Base-by-base conservation (phyloP, 495 filamentous ascomycete species). In the Talaromyces trachyspermus region DNA sequence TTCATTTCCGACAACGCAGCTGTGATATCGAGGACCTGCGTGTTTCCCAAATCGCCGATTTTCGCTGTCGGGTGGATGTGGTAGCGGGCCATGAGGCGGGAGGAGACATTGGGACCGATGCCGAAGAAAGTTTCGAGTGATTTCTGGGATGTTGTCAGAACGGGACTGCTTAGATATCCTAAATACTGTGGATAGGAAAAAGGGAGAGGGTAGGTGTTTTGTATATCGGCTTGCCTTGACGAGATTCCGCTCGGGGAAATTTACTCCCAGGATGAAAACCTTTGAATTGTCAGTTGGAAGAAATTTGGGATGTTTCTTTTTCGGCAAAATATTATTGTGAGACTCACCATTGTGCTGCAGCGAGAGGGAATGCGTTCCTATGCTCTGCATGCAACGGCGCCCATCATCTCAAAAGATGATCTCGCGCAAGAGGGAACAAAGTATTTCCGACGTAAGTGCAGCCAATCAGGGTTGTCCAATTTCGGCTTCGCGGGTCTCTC, bases 41-140 rank as follows among this genome's bases (percentile, higher is more conserved):
- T 80, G 49, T 78, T 77, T 43, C 73, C 69, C 8, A 98, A 69
- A 2, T 76, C 71, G 59, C 84, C 81, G 45, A 96, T 71, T 59
- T 79, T 80, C 49, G 88, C 87, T 35, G 74, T 81, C 17, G 84
- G 80, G 66, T 95, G 86, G 65, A 98, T 94, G 59, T 79, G 78
- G 67, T 86, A 83, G 56, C 86, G 89, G 54, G 94, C 86, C 57
- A 96, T 79, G 49, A 98, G 78, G 46, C 82, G 81, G 10, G 73
- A 65, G 32, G 85, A 84, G 14, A 79, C 68, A 44, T 83, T 73
- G 40, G 77, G 73, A 8, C 92, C 92, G 51, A 97, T 78, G 43
- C 87, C 89, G 68, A 95, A 97, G 80, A 97, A 96, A 40, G 71
- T 70, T 66, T 90, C 72, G 46, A 97, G 84, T 11, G 85, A 81